These are phyloP conservation scores for Chionographis japonica DNA, from an alignment of 106 monocot species.

Conservation along the genomic window DNA sequence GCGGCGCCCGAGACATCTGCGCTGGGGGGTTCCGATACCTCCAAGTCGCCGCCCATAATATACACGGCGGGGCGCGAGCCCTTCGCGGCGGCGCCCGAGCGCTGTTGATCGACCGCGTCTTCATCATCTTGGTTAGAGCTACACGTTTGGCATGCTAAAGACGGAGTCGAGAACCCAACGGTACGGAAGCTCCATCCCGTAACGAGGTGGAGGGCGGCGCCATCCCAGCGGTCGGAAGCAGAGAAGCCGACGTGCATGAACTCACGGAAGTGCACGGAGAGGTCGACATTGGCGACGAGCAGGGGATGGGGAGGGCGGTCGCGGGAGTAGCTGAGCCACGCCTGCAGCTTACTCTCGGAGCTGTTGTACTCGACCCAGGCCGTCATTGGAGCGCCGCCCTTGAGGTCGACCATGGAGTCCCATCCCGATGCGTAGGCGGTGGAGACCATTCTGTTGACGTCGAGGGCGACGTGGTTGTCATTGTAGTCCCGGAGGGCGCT, in stretches of 20 bases:
- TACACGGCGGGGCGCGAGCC: too few relatives aligned
- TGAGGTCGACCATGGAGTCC: conserved; percentile 18
- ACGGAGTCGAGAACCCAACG: conserved; percentile 12
- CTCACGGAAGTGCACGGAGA: too few relatives aligned
- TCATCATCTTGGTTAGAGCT: neutral
- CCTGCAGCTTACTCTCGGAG: neutral
- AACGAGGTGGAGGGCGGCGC: too few relatives aligned
- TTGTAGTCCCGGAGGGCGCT: conserved; percentile 18
- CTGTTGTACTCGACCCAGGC: conserved; percentile 36
- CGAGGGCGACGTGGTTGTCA: conserved; percentile 39
- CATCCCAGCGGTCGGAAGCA: too few relatives aligned
- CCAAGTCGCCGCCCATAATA: too few relatives aligned
- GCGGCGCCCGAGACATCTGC: too few relatives aligned
- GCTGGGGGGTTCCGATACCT: too few relatives aligned
- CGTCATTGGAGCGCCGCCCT: conserved; percentile 18
- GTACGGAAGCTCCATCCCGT: conserved; percentile 28
- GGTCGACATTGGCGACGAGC: too few relatives aligned
- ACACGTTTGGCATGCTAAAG: neutral
- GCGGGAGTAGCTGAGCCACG: too few relatives aligned
- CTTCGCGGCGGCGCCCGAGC: too few relatives aligned
- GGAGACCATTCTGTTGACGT: conserved; percentile 26
- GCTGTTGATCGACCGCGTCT: neutral
- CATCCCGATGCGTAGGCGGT: conserved; percentile 6
- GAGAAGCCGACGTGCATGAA: too few relatives aligned
- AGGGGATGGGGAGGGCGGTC: too few relatives aligned